Evolutionary conservation across 345 rosid genomes (phyloP).

Genomic region (Cardamine chenopodiifolia): DNA sequence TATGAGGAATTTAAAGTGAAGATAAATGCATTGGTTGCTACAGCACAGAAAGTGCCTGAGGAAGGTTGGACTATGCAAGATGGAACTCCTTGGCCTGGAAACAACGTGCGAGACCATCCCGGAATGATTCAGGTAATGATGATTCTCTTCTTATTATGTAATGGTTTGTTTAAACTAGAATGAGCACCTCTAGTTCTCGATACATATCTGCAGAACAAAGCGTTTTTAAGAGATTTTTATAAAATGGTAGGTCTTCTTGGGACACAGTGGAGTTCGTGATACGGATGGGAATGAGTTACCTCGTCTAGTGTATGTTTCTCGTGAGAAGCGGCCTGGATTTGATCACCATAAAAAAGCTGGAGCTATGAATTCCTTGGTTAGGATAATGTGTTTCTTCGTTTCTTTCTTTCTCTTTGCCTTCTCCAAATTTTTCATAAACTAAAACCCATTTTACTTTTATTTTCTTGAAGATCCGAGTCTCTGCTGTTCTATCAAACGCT

Average conservation of each 20-base stretch:
- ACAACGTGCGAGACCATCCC: conserved; percentile 93
- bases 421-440: background rate
- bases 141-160: background rate
- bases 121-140: conserved; percentile 93
- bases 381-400: conserved; percentile 17
- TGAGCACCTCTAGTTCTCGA: conserved; percentile 7
- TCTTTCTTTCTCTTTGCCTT: background rate
- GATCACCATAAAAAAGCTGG: conserved; percentile 98
- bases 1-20: conserved; percentile 90
- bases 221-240: background rate
- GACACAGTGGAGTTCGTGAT: conserved; percentile 76
- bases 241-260: conserved; percentile 79
- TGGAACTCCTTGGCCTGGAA: conserved; percentile 99
- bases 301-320: conserved; percentile 89
- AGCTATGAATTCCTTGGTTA: conserved; percentile 92
- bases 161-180: background rate
- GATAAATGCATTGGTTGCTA: conserved; percentile 88
- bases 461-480: conserved; percentile 71
- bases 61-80: conserved; percentile 99
- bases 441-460: background rate
- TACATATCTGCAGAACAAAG: background rate
- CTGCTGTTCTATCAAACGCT: conserved; percentile 92
- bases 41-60: conserved; percentile 94
- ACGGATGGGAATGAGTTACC: conserved; percentile 83
- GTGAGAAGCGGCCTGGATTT: conserved; percentile 97